These are phyloP conservation scores for Coemansia javaensis DNA, from an alignment of 192 early-diverging fungal genomes.

Conservation along the genomic window DNA sequence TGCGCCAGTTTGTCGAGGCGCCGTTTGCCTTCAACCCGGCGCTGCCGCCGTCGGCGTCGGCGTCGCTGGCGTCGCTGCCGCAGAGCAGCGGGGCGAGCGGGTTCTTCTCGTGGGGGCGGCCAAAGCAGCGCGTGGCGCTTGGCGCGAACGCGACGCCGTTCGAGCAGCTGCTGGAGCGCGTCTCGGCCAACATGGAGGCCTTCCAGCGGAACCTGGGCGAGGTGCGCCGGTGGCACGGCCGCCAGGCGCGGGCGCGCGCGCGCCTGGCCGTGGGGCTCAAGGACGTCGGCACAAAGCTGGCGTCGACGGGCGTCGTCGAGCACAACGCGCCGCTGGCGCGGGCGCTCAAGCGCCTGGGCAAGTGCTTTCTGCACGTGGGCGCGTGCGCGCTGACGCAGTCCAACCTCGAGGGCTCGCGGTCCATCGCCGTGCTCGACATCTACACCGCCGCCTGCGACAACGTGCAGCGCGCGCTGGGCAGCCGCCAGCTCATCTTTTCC, in stretches of 20 bases:
- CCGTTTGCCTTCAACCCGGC: slow-evolving; percentile 51
- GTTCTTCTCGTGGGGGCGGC: slow-evolving; percentile 36
- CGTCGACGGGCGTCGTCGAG: slow-evolving; percentile 37
- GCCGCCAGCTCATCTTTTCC: slow-evolving; percentile 45
- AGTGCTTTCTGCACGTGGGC: slow-evolving; percentile 27
- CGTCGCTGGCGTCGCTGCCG: slow-evolving; percentile 24
- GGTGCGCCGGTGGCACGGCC: slow-evolving; percentile 43
- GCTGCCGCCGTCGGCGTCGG: slow-evolving; percentile 11
- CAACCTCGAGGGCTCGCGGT: slow-evolving; percentile 45
- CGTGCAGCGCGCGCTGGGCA: slow-evolving; percentile 42
- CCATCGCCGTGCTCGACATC: slow-evolving; percentile 36
- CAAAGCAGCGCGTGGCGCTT: slow-evolving; percentile 17
- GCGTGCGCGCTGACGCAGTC: slow-evolving; percentile 38
- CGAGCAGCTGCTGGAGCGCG: slow-evolving; percentile 34
- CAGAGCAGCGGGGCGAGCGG: slow-evolving; percentile 8
- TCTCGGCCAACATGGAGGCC: slow-evolving; percentile 27
- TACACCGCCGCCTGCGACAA: slow-evolving; percentile 28
- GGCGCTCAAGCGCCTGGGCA: slow-evolving; percentile 44
- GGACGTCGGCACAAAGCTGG: slow-evolving; percentile 38
- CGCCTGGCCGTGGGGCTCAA: slow-evolving; percentile 29
- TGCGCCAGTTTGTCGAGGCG: slow-evolving; percentile 53
- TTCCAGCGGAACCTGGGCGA: slow-evolving; percentile 33
- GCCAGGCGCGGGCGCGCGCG: slow-evolving; percentile 35
- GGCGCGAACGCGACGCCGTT: slow-evolving; percentile 28
- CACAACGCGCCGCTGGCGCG: slow-evolving; percentile 25